Evolutionary conservation across 208 protist genomes (phyloP).

Genomic region (Trypanosoma congolense): DNA sequence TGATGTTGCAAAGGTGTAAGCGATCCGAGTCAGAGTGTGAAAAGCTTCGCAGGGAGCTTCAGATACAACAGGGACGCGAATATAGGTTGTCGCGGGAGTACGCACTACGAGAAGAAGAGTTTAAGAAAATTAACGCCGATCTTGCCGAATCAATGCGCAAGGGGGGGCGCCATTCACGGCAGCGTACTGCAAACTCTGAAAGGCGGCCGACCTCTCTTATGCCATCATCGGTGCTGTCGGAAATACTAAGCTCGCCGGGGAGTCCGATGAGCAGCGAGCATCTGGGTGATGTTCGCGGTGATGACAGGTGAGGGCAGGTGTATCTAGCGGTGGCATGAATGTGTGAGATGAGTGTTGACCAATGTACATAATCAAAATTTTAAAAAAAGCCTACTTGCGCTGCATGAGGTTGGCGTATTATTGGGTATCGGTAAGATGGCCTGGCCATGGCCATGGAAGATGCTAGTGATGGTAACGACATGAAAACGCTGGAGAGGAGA

Average conservation of each 20-base stretch:
- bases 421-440: too few species aligned
- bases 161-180: not conserved
- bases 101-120: constrained; percentile 23
- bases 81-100: constrained; percentile 33
- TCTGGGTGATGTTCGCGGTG: not conserved
- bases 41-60: constrained; percentile 38
- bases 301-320: not conserved
- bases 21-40: constrained; percentile 66
- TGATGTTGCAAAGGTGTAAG: constrained; percentile 62
- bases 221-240: constrained; percentile 3
- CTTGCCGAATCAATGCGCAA: constrained; percentile 13
- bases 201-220: not conserved
- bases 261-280: not conserved
- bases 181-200: not conserved
- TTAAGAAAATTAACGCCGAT: constrained; percentile 12
- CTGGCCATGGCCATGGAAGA: too few species aligned
- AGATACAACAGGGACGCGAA: constrained; percentile 30
- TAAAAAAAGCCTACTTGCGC: too few species aligned
- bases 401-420: too few species aligned
- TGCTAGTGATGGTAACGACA: too few species aligned
- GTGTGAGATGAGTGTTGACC: too few species aligned
- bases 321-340: not conserved
- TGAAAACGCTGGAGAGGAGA: too few species aligned
- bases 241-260: not conserved
- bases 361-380: too few species aligned